Evolutionary conservation across 1,284 basidiomycete genomes (phyloP), one percentile per base, ranked within the genome.

Genomic region (Pseudozyma thailandica): DNA sequence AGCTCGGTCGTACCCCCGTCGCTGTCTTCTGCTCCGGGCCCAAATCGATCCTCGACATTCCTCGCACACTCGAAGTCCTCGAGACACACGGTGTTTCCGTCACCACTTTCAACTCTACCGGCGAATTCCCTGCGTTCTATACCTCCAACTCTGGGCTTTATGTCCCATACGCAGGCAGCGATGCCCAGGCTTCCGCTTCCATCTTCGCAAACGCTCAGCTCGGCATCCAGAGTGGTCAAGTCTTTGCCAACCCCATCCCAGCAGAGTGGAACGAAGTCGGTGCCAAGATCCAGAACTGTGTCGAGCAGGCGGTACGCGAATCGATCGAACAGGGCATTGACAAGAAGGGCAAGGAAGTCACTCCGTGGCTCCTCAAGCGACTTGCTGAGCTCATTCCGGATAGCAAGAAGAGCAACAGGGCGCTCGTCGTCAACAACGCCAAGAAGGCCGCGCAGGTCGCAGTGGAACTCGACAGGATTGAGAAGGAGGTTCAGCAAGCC

Each of bases 1-100:
- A 79, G 51, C 70, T 82, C 12, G 64, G 72, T 4, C 68, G 80
- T 13, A 80, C 80, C 1, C 79, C 72, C 6, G 74, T 81, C 13
- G 64, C 91, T 8, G 87, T 98, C 35, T 90, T 98, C 21, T 96
- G 94, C 38, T 92, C 94, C 2, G 96, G 96, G 3, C 90, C 93
- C 31, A 99, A 98, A 82, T 94, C 92, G 0, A 98, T 98, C 90
- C 18, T 89, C 50, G 95, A 98, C 83, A 94, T 98, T 65, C 91
- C 92, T 53, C 81, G 86, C 75, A 98, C 96, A 9, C 86, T 99
- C 41, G 96, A 99, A 84, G 95, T 94, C 78, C 88, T 99, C 69
- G 96, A 99, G 88, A 97, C 96, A 0, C 88, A 94, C 47, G 96
- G 96, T 6, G 93, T 98, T 5, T 92, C 93, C 2, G 94, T 97